phyloP scores from a whole-genome alignment of 805 yeast species.

The Komagataella pseudopastoris region DNA sequence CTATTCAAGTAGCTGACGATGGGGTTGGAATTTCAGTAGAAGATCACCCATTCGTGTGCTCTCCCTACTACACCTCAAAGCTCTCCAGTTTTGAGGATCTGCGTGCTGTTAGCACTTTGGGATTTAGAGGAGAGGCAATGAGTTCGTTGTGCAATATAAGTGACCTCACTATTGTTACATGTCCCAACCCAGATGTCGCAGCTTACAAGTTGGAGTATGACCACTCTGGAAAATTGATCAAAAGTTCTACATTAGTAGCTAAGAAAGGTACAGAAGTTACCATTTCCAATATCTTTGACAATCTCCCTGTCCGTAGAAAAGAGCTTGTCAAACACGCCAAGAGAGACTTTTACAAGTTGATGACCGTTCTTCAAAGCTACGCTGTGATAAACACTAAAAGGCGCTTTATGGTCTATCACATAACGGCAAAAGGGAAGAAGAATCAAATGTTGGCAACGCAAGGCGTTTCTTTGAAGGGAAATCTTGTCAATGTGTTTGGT shows the following conservation, averaged over 20 bases:
- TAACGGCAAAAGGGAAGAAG: slow-evolving; percentile 32
- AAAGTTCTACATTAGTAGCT: slow-evolving; percentile 28
- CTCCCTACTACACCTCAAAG: slow-evolving; percentile 60
- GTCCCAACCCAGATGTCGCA: slow-evolving; percentile 34
- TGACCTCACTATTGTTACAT: slow-evolving; percentile 33
- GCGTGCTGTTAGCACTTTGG: slow-evolving; percentile 35
- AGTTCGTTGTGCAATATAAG: slow-evolving; percentile 53
- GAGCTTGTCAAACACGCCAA: slow-evolving; percentile 56
- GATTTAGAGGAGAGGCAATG: slow-evolving; percentile 76
- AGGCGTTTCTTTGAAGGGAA: slow-evolving; percentile 38
- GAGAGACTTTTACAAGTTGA: slow-evolving; percentile 60
- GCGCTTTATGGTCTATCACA: slow-evolving; percentile 47
- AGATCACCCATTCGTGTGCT: slow-evolving; percentile 41
- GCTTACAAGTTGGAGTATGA: slow-evolving; percentile 46
- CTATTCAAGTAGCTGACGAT: slow-evolving; percentile 55
- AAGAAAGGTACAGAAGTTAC: slow-evolving; percentile 57
- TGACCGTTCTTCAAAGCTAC: slow-evolving; percentile 52
- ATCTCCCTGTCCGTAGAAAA: slow-evolving; percentile 71
- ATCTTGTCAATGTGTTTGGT: slow-evolving; percentile 61
- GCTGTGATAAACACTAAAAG: slow-evolving; percentile 45
- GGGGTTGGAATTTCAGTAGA: slow-evolving; percentile 46
- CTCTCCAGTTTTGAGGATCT: slow-evolving; percentile 42
- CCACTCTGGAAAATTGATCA: slow-evolving; percentile 34
- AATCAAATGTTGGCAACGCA: slow-evolving; percentile 44
- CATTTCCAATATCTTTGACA: slow-evolving; percentile 46